phyloP scores from a whole-genome alignment of 257 asterid genomes.

The Ophiorrhiza pumila region DNA sequence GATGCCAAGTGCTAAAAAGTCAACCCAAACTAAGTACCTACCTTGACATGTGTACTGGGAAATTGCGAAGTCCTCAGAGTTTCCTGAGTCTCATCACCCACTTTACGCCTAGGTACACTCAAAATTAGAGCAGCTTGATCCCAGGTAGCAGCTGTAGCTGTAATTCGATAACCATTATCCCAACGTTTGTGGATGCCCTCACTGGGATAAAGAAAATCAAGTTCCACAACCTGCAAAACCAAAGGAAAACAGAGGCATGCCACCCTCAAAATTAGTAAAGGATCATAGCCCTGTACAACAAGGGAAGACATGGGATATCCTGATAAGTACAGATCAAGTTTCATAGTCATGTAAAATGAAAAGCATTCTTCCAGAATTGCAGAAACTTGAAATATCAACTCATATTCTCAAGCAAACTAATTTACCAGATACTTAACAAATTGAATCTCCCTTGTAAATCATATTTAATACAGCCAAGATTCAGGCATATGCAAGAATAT shows the following conservation, averaged over 20 bases:
- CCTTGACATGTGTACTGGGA: slow-evolving; percentile 43
- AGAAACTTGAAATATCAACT: too few relatives aligned
- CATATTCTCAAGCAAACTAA: not conserved
- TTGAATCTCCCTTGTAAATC: not conserved
- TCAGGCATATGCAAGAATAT: not conserved
- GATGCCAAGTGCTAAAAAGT: not conserved
- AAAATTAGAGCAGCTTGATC: slow-evolving; percentile 50
- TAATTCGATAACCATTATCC: slow-evolving; percentile 45
- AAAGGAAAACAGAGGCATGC: not conserved
- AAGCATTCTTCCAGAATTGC: too few relatives aligned
- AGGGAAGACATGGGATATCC: not conserved
- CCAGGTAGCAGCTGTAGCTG: slow-evolving; percentile 41
- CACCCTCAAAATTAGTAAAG: not conserved
- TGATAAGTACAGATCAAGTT: not conserved
- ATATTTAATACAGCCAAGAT: not conserved
- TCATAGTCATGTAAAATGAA: too few relatives aligned
- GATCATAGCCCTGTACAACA: not conserved
- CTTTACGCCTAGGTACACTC: slow-evolving; percentile 43
- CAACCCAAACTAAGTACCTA: not conserved
- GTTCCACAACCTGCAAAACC: slow-evolving; percentile 44
- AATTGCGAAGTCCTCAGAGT: slow-evolving; percentile 46
- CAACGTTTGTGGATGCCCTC: slow-evolving; percentile 50
- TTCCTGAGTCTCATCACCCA: slow-evolving; percentile 43
- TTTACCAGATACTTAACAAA: not conserved
- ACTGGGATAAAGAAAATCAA: slow-evolving; percentile 48